Conservation (phyloP, 2,329 filamentous ascomycete species). For the Fusarium keratoplasticum region DNA sequence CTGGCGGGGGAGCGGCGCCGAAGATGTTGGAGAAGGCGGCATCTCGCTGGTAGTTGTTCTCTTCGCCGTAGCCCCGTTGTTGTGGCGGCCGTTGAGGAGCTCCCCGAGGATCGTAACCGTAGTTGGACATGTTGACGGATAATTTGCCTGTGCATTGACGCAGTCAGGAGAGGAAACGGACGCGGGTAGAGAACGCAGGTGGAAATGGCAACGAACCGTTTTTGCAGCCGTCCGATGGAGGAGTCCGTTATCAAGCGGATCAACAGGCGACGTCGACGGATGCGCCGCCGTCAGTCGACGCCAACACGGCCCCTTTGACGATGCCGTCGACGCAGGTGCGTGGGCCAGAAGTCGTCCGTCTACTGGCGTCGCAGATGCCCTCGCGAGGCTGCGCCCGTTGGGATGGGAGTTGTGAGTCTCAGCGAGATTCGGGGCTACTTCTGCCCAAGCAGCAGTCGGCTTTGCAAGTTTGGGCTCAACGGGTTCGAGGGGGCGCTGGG, state of each 20-base stretch:
- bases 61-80: constrained; percentile 60
- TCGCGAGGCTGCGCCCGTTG: constrained; percentile 30
- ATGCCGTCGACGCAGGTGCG: constrained; percentile 26
- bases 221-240: constrained; percentile 38
- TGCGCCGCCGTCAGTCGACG: constrained; percentile 49
- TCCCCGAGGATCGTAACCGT: constrained; percentile 65
- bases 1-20: constrained; percentile 84
- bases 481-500: constrained; percentile 32
- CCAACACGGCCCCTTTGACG: constrained; percentile 41
- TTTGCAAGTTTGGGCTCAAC: constrained; percentile 39
- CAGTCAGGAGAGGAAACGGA: constrained; percentile 22
- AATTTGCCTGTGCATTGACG: constrained; percentile 29
- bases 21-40: constrained; percentile 97
- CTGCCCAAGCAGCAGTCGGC: constrained; percentile 37
- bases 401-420: constrained; percentile 6
- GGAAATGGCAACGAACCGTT: constrained; percentile 35
- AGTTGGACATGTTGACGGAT: constrained; percentile 65
- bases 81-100: constrained; percentile 51
- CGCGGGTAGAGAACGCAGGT: constrained; percentile 3
- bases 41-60: constrained; percentile 80
- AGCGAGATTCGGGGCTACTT: constrained; percentile 30
- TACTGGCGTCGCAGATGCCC: constrained; percentile 24
- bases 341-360: constrained; percentile 21
- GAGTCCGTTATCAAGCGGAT: constrained; percentile 40
- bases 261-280: constrained; percentile 47